These are phyloP conservation scores for Madurella mycetomatis DNA, from an alignment of 2,329 filamentous ascomycete genomes.

Conservation along the genomic window DNA sequence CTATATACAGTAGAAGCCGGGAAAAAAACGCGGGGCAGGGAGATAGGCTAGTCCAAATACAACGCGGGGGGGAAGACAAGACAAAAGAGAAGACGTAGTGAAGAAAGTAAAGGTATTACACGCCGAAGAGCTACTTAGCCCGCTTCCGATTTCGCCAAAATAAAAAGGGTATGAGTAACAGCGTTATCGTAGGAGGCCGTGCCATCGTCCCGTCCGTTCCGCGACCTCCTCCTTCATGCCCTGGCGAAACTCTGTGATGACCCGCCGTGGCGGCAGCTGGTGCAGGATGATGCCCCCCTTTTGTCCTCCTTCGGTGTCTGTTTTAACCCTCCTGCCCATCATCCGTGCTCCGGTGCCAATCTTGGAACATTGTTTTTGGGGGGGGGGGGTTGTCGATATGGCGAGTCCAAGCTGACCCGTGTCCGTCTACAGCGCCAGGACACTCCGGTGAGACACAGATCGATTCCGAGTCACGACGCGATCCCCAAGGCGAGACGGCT, in stretches of 20 bases:
- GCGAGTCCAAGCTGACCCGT: not conserved
- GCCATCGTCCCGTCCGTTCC: conserved; percentile 24
- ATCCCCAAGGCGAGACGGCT: not conserved
- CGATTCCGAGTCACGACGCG: not conserved
- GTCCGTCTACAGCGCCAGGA: not conserved
- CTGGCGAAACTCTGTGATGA: not conserved
- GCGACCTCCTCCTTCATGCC: conserved; percentile 13
- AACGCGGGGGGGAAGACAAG: conserved; percentile 20
- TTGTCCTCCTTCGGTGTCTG: not conserved
- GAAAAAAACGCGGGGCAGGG: conserved; percentile 11
- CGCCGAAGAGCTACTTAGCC: conserved; percentile 29
- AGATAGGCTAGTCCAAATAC: conserved; percentile 9
- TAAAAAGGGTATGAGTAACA: conserved; percentile 25
- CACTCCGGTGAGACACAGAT: not conserved
- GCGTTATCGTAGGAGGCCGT: conserved; percentile 27
- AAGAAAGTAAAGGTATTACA: conserved; percentile 31
- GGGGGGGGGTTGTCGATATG: not conserved
- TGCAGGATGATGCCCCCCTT: conserved; percentile 1
- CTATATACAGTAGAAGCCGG: conserved; percentile 22
- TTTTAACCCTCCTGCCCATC: not conserved
- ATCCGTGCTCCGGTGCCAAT: conserved; percentile 5
- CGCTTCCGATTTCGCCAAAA: conserved; percentile 21
- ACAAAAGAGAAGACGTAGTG: conserved; percentile 18
- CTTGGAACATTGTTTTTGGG: not conserved
- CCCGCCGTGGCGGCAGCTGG: not conserved